phyloP scores from a whole-genome alignment of 208 protist species.

The Leishmania gerbilli region DNA sequence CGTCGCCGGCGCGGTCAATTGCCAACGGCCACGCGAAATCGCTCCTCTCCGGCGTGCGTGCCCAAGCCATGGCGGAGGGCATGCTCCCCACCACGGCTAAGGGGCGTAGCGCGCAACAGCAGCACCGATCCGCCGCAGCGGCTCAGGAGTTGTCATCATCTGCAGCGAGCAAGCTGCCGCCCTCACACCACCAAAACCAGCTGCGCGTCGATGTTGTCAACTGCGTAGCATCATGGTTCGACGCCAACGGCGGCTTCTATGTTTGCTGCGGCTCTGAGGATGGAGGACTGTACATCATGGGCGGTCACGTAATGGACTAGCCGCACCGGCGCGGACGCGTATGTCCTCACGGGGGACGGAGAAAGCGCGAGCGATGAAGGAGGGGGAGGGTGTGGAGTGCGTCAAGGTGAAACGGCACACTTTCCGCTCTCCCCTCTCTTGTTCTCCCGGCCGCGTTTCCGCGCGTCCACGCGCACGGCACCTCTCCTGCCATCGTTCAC shows the following conservation, averaged over 20 bases:
- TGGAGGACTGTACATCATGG: slow-evolving; percentile 51
- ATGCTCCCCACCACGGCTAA: slow-evolving; percentile 12
- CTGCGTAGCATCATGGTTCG: slow-evolving; percentile 56
- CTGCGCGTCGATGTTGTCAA: slow-evolving; percentile 70
- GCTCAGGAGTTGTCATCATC: background rate
- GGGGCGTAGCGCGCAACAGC: slow-evolving; percentile 15
- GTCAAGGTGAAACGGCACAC: background rate
- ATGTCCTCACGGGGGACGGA: background rate
- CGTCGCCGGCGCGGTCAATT: background rate
- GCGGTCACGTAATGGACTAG: slow-evolving; percentile 26
- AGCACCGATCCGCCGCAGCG: slow-evolving; percentile 3
- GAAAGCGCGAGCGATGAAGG: background rate
- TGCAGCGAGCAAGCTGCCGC: slow-evolving; percentile 9
- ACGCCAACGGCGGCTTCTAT: slow-evolving; percentile 48
- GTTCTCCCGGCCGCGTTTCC: background rate
- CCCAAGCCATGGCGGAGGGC: slow-evolving; percentile 22
- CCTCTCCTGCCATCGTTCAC: background rate
- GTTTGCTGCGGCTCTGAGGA: slow-evolving; percentile 53
- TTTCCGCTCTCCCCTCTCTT: background rate
- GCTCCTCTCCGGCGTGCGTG: slow-evolving; percentile 14
- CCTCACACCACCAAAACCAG: slow-evolving; percentile 34
- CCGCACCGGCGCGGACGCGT: background rate
- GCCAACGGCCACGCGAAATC: background rate
- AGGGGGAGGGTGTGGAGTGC: background rate
- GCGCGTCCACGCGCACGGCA: background rate